phyloP scores from a whole-genome alignment of 306 rosid genomes.

The Lathyrus sativus region DNA sequence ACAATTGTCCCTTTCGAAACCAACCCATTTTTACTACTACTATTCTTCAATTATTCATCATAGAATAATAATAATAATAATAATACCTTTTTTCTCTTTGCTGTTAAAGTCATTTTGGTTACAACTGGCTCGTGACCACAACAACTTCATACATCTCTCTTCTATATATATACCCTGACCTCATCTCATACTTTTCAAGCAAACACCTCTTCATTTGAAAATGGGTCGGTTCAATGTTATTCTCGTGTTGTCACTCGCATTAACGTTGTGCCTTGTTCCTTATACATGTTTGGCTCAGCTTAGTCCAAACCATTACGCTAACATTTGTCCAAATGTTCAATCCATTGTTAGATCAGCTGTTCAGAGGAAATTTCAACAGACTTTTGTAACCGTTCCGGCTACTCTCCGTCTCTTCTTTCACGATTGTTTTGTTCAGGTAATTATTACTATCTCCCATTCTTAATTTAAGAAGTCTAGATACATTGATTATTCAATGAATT shows the following conservation, averaged over 20 bases:
- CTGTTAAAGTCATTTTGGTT: conserved; percentile 27
- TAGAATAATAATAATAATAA: conserved; percentile 17
- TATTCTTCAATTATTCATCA: conserved; percentile 30
- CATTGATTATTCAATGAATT: no score
- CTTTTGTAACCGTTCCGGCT: conserved; percentile 81
- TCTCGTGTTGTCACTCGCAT: conserved; percentile 46
- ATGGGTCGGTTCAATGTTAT: conserved; percentile 52
- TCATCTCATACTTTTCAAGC: conserved; percentile 23
- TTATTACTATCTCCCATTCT: no score
- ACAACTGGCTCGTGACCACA: conserved; percentile 49
- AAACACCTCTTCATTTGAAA: conserved; percentile 15
- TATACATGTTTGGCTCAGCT: conserved; percentile 56
- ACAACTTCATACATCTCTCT: not conserved
- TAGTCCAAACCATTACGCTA: conserved; percentile 64
- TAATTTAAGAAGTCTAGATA: no score
- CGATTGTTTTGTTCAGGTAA: conserved; percentile 85
- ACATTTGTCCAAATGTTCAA: conserved; percentile 75
- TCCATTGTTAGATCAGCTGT: conserved; percentile 61
- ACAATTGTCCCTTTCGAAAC: conserved; percentile 39
- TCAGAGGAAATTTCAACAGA: conserved; percentile 57
- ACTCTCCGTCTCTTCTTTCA: conserved; percentile 94
- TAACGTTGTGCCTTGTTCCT: conserved; percentile 42
- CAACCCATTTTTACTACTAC: conserved; percentile 20
- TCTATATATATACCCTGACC: conserved; percentile 29
- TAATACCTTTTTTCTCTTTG: not conserved